Percentiles rank a stretch among this genome's conserved stretches.
These are phyloP conservation scores for Chaetomiaceae sp. DNA, from an alignment of 2,329 filamentous ascomycete genomes.

Conservation along the genomic window DNA sequence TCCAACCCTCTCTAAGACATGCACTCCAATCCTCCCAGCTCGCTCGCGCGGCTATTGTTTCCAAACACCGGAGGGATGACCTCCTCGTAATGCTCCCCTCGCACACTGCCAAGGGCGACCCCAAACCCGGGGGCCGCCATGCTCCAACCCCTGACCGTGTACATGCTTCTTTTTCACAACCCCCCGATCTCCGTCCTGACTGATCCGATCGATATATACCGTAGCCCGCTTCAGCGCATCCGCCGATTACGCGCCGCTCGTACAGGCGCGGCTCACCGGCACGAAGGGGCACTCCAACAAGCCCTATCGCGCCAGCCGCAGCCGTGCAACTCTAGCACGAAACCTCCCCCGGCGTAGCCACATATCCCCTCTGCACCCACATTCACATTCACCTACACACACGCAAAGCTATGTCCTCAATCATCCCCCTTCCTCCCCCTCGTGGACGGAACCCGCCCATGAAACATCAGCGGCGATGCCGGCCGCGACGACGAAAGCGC, in stretches of 20 bases:
- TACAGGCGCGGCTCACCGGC: no score
- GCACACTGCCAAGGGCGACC: not conserved
- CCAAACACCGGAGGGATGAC: not conserved
- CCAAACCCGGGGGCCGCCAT: slow-evolving; percentile 7
- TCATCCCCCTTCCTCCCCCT: slow-evolving; percentile 35
- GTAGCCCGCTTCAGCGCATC: no score
- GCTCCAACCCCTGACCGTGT: not conserved
- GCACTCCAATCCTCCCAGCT: not conserved
- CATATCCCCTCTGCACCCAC: not conserved
- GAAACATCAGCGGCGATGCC: slow-evolving; percentile 37
- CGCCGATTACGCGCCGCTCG: no score
- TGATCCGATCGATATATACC: no score
- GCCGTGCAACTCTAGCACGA: no score
- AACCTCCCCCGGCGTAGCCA: no score
- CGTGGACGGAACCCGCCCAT: slow-evolving; percentile 31
- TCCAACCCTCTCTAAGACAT: not conserved
- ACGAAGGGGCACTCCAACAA: no score
- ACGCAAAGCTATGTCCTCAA: slow-evolving; percentile 17
- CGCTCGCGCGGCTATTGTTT: not conserved
- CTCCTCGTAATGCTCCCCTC: no score
- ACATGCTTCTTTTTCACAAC: not conserved
- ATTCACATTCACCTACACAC: not conserved
- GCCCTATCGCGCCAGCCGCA: no score
- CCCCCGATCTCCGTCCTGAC: no score
- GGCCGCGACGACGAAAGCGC: slow-evolving; percentile 42